Conservation (phyloP, 2,329 filamentous ascomycete genomes). For the Aureobasidium zeae region DNA sequence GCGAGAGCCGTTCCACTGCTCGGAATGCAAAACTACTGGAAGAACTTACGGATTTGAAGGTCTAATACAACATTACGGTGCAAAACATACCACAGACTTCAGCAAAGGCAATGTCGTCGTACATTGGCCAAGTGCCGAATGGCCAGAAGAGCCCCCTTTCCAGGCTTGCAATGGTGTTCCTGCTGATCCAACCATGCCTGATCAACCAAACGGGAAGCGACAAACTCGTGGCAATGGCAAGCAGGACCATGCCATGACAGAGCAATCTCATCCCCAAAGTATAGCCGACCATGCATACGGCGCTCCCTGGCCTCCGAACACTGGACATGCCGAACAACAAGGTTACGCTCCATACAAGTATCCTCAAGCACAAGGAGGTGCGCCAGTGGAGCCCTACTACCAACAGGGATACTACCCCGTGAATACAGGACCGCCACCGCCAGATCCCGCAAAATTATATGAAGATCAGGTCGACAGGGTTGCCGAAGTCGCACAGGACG, state of each 20-base stretch:
- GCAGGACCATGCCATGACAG: neutral
- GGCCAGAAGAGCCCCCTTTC: slow-evolving; percentile 69
- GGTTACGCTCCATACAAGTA: neutral
- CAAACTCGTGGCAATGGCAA: neutral
- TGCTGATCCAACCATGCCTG: slow-evolving; percentile 9
- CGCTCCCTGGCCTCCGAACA: neutral
- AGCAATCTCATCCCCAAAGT: neutral
- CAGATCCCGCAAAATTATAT: neutral
- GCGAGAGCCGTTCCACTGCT: slow-evolving; percentile 69
- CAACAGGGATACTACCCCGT: slow-evolving; percentile 1
- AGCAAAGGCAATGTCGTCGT: slow-evolving; percentile 65
- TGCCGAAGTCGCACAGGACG: slow-evolving; percentile 46
- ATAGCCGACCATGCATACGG: neutral
- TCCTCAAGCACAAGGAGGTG: neutral
- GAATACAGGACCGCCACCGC: neutral
- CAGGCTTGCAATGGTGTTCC: slow-evolving; percentile 25
- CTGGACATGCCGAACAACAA: neutral
- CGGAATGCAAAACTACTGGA: slow-evolving; percentile 45
- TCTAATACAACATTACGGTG: slow-evolving; percentile 72
- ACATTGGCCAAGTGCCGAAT: slow-evolving; percentile 66
- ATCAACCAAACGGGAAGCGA: neutral
- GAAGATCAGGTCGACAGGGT: slow-evolving; percentile 27
- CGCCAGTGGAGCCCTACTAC: neutral
- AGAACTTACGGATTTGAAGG: slow-evolving; percentile 70
- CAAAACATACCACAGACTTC: slow-evolving; percentile 65